Base-by-base conservation (phyloP, 495 filamentous ascomycete genomes). In the Daldinia bambusicola region DNA sequence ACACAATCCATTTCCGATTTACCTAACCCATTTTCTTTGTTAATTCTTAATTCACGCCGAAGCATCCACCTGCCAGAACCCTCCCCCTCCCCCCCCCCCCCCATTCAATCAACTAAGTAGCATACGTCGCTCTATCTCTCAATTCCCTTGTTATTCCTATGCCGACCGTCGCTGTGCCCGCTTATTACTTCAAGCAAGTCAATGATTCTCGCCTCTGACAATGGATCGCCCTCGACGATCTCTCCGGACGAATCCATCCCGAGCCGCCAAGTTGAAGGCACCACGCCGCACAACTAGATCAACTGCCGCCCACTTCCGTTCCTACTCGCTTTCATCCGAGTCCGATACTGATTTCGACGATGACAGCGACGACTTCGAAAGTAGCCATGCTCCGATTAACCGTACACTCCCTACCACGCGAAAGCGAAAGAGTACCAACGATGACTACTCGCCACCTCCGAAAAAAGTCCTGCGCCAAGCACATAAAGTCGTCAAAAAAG, bases 181-280 rank as follows among this genome's bases (percentile, higher is more conserved):
- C 55, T 36, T 50, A 34, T 53, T 18, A 20, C 16, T 57, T 26
- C 38, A 55, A 63, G 14, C 70, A 53, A 66, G 9, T 38, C 9
- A 65, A 73, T 63, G 61, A 41, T 59, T 38, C 41, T 62, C n/a
- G 50, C 26, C 14, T 43, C 34, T 66, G 48, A 73, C 66, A 73
- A 73, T 73, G 70, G 52, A 66, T 37, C 56, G 61, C 34, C 65
- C 65, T 58, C 70, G 57, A 66, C 57, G 61, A 62, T 10, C 52
- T 51, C 31, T 67, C 53, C 75, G 75, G 37, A 71, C 55, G 40
- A 68, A 70, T 63, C 75, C 74, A 34, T 61, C 68, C 31, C 73
- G 74, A 37, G 73, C 36, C 36, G 74, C 75, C 10, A 77, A 76
- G 53, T 51, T 74, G 32, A 74, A 68, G 66, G n/a, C 10, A 51